Evolutionary conservation across 352 stramenopile species (phyloP).

Genomic region (Pythium graminicola): DNA sequence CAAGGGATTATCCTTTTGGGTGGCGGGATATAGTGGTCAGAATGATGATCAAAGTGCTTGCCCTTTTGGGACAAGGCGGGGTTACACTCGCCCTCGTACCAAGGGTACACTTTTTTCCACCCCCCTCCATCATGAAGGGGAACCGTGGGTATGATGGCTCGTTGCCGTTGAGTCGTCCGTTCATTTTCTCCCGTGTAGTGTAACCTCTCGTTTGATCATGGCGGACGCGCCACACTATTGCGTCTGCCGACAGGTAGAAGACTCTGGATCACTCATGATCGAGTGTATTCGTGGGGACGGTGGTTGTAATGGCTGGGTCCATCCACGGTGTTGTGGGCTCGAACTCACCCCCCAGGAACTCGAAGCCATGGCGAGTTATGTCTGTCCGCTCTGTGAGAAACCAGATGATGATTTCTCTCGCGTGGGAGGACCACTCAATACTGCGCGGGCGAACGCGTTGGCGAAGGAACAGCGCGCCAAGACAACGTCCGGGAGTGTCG

Average conservation of each 20-base stretch:
- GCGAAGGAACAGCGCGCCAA: slow-evolving; percentile 43
- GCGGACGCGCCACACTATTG: slow-evolving; percentile 63
- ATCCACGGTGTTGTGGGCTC: slow-evolving; percentile 83
- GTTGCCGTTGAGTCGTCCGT: slow-evolving; percentile 12
- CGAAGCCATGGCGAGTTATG: slow-evolving; percentile 76
- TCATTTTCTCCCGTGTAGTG: slow-evolving; percentile 3
- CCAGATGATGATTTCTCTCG: slow-evolving; percentile 57
- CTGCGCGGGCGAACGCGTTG: slow-evolving; percentile 58
- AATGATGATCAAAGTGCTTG: not conserved
- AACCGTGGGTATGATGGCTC: slow-evolving; percentile 13
- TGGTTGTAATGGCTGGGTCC: slow-evolving; percentile 89
- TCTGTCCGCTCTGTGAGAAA: slow-evolving; percentile 77
- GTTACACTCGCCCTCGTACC: not conserved
- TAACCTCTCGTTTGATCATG: slow-evolving; percentile 25
- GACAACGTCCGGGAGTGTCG: slow-evolving; percentile 20
- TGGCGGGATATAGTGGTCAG: not conserved
- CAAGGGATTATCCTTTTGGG: not conserved
- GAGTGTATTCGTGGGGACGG: slow-evolving; percentile 87
- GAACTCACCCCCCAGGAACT: slow-evolving; percentile 81
- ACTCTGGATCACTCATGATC: slow-evolving; percentile 85
- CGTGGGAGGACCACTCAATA: slow-evolving; percentile 64
- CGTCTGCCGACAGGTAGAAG: slow-evolving; percentile 79
- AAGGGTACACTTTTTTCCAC: slow-evolving; percentile 4
- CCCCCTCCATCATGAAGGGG: slow-evolving; percentile 4
- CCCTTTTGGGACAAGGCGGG: slow-evolving; percentile 1